Base-by-base conservation (phyloP, 345 rosid genomes). In the Eucalyptus coolabah region DNA sequence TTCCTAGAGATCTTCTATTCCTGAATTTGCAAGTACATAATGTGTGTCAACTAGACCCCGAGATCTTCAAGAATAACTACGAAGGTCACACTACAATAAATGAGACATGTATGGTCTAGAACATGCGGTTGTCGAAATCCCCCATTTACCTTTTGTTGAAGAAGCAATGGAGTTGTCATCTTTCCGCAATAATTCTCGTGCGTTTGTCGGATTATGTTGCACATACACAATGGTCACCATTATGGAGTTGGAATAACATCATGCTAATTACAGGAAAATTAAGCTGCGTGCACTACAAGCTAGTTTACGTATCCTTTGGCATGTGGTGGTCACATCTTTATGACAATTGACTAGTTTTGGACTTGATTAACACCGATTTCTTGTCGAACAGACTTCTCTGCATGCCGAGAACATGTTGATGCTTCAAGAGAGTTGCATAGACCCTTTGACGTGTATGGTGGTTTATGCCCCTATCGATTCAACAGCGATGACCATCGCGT, bases 341-440 rank as follows among this genome's bases (percentile, higher is more conserved):
- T 17, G 42, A 17, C 23, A 34, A 69, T 69, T 30, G 23, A 69
- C 19, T 32, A 69, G 19, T 34, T 50, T 28, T 42, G 87, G 50
- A 23, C 54, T 45, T 3, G 9, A 24, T 2, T 44, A 12, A 26
- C 87, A 47, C 18, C 13, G 4, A 50, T 47, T 26, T 44, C 81
- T 26, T 45, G 53, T 50, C n/a, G 9, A 85, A 10, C 54, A 50
- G 51, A 15, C 50, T 26, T 85, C 81, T 49, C 63, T 34, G 42
- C 81, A 69, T 69, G 42, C 42, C 11, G 86, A 87, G 56, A 91
- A 88, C 89, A 90, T 95, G 93, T 5, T 95, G 89, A 87, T 97
- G 82, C 90, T 97, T 37, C 97, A 97, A 93, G 98, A 97, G 86
- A 89, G 92, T 86, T 93, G 90, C 92, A 91, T 91, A 86, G 98